Conservation (phyloP, 768 basidiomycete genomes). For the Vararia minispora region DNA sequence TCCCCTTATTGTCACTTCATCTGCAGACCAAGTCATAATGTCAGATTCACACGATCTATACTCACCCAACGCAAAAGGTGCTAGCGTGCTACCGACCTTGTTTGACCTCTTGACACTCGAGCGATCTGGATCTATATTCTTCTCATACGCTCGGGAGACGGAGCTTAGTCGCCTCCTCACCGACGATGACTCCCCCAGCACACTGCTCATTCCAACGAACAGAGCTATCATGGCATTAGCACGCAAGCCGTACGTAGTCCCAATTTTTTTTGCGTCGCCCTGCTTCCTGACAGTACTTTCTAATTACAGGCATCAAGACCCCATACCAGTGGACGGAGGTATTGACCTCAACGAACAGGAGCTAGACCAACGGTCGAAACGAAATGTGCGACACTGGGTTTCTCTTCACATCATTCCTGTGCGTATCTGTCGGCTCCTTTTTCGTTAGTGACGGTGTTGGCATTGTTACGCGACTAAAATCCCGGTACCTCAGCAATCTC, state of each 20-base stretch:
- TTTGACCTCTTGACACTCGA: slow-evolving; percentile 75
- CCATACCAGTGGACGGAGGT: slow-evolving; percentile 27
- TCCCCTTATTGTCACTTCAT: too few relatives aligned
- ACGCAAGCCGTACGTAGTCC: slow-evolving; percentile 63
- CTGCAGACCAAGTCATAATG: too few relatives aligned
- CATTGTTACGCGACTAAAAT: too few relatives aligned
- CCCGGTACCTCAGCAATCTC: slow-evolving; percentile 40
- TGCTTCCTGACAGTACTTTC: background rate
- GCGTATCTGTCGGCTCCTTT: slow-evolving; percentile 14
- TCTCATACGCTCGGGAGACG: slow-evolving; percentile 68
- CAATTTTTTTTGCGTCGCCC: background rate
- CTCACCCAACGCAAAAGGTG: too few relatives aligned
- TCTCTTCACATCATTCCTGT: slow-evolving; percentile 80
- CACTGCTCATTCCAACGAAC: slow-evolving; percentile 77
- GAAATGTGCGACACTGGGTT: slow-evolving; percentile 72
- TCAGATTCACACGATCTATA: too few relatives aligned
- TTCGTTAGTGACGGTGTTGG: background rate
- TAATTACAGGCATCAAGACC: slow-evolving; percentile 47
- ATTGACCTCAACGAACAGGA: slow-evolving; percentile 57
- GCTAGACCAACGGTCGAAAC: slow-evolving; percentile 44
- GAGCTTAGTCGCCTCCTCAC: slow-evolving; percentile 43
- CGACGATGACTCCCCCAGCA: slow-evolving; percentile 24
- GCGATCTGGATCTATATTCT: slow-evolving; percentile 68
- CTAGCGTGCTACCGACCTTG: slow-evolving; percentile 48
- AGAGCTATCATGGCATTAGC: slow-evolving; percentile 76